Percentiles rank a stretch among this genome's conserved stretches.
Conservation (phyloP, 495 filamentous ascomycete species). For the Umbilicaria muhlenbergii region DNA sequence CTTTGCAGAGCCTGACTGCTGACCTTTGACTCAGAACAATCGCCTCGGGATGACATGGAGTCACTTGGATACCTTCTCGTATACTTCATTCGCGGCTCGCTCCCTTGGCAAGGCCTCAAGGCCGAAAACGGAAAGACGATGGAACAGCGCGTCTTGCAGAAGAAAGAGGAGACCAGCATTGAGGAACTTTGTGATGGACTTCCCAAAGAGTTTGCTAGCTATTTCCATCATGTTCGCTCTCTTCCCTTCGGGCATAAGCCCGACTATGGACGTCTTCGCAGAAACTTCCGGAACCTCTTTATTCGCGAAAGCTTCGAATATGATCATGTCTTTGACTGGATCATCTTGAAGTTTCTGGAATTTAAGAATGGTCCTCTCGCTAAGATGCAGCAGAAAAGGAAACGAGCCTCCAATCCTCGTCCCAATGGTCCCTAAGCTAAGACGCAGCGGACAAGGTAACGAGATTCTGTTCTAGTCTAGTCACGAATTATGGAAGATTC, state of each 20-base stretch:
- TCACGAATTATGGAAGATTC: no score
- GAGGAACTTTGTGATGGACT: conserved; percentile 3
- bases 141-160: no score
- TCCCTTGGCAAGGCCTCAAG: conserved; percentile 21
- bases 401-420: no score
- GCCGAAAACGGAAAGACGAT: background rate
- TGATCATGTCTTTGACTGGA: conserved; percentile 20
- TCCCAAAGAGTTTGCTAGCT: conserved; percentile 7
- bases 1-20: background rate
- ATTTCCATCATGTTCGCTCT: conserved; percentile 14
- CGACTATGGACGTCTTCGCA: conserved; percentile 17
- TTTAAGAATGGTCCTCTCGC: no score
- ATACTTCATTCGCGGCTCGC: conserved; percentile 21
- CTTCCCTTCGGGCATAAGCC: conserved; percentile 15
- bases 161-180: conserved; percentile 3
- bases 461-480: no score
- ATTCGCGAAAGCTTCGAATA: conserved; percentile 15
- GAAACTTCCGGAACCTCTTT: conserved; percentile 16
- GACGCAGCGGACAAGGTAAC: no score
- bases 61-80: conserved; percentile 25
- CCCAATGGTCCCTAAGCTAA: no score
- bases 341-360: background rate
- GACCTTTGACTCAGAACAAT: conserved; percentile 14
- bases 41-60: conserved; percentile 24
- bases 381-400: no score